Evolutionary conservation across 2,329 filamentous ascomycete genomes (phyloP), one percentile per base, ranked within the genome.

Genomic region (Didymella sp.): DNA sequence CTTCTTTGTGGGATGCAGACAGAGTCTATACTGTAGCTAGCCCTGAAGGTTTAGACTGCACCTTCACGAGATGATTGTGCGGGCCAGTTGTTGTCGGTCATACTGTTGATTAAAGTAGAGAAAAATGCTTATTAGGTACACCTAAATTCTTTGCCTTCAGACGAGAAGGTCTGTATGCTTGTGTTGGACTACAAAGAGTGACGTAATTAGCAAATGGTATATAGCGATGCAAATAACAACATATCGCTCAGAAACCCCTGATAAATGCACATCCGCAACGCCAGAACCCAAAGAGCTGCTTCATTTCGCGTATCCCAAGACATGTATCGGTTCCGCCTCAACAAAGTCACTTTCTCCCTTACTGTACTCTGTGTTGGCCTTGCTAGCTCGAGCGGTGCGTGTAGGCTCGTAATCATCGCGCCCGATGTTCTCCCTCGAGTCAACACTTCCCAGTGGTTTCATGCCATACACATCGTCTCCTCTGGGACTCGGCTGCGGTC

Each of bases 381-480:
- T 67, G 13, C 55, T 59, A 7, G 61, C 58, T 24, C 62, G 30
- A 6, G 48, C 42, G 15, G 44, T 27, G n/a, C 15, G n/a, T 22
- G 56, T 41, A 21, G 27, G 41, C n/a, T 56, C 48, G 7, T 48
- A 52, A 25, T 57, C 43, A 6, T 51, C 46, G 17, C 45, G 33
- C 8, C 42, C 49, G 15, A 62, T 47, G 11, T 51, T 38, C 24
- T 67, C 66, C 19, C 56, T 47, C 3, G 62, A 68, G 22, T 68
- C 66, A 6, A 57, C 24, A 22, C 59, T 67, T 3, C 54, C 54
- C 5, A 66, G 44, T 0, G 51, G 52, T 22, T 38, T 52, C 66
- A 70, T 62, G 2, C 61, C 64, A 30, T 68, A 70, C 2, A 57
- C 33, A 11, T 58, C 35, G 4, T 57, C 49, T 45, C 54, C 31